Evolutionary conservation across 2,329 filamentous ascomycete species (phyloP).

Genomic region (Fusarium pininemorale): DNA sequence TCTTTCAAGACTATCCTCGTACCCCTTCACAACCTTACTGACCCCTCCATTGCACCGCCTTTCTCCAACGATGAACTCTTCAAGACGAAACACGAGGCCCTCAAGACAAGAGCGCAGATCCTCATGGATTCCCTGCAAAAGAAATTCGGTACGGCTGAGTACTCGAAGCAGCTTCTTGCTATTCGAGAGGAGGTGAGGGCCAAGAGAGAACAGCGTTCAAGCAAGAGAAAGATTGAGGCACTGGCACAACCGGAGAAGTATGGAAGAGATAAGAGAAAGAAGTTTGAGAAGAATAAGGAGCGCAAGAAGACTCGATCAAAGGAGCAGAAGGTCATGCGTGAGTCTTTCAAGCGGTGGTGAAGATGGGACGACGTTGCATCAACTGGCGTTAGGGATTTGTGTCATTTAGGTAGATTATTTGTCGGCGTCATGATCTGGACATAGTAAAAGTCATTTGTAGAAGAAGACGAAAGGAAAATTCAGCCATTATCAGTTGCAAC

Average conservation of each 20-base stretch:
- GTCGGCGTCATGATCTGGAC: slow-evolving; percentile 28
- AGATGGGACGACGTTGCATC: slow-evolving; percentile 28
- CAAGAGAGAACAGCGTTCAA: slow-evolving; percentile 76
- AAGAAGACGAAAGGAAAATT: slow-evolving; percentile 9
- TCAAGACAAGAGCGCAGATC: slow-evolving; percentile 78
- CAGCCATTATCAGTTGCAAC: not conserved
- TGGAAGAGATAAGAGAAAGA: slow-evolving; percentile 82
- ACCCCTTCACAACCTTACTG: slow-evolving; percentile 83
- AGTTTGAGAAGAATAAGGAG: slow-evolving; percentile 84
- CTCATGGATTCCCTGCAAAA: slow-evolving; percentile 85
- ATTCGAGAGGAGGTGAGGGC: slow-evolving; percentile 78
- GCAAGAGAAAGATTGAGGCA: slow-evolving; percentile 90
- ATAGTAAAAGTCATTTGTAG: slow-evolving; percentile 19
- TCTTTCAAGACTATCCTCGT: slow-evolving; percentile 69
- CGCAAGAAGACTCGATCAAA: slow-evolving; percentile 80
- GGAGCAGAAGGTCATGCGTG: slow-evolving; percentile 76
- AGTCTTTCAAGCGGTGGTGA: slow-evolving; percentile 69
- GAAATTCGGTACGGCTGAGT: slow-evolving; percentile 82
- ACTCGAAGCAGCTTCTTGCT: slow-evolving; percentile 75
- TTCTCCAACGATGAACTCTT: slow-evolving; percentile 77
- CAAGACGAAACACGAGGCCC: slow-evolving; percentile 71
- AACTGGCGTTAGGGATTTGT: slow-evolving; percentile 41
- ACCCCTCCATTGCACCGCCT: slow-evolving; percentile 76
- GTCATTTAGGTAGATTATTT: slow-evolving; percentile 21
- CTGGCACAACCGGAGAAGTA: slow-evolving; percentile 83